Evolutionary conservation across 73 alveolate species (phyloP).

Genomic region (Durusdinium trenchii): DNA sequence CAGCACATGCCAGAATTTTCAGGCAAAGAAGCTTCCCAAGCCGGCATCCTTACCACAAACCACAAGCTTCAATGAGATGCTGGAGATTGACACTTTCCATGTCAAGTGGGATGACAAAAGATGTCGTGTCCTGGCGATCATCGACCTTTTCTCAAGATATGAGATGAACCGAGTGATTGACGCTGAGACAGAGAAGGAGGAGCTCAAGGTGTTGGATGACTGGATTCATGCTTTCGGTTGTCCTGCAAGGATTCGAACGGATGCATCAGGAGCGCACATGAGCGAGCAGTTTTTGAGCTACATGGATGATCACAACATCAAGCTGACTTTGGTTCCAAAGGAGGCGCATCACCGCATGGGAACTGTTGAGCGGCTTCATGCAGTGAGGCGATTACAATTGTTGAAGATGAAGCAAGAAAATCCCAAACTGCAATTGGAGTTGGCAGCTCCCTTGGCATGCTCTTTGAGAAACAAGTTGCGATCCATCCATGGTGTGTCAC

Average conservation of each 20-base stretch:
- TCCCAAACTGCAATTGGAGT: neutral
- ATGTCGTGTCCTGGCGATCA: neutral
- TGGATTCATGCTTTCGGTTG: conserved; percentile 1
- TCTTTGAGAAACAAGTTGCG: conserved; percentile 5
- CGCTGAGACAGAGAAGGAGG: neutral
- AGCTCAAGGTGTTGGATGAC: neutral
- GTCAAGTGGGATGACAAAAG: neutral
- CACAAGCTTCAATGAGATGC: neutral
- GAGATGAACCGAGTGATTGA: neutral
- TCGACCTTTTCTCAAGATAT: neutral
- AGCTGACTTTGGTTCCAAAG: neutral
- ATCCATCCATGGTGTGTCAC: conserved; percentile 19
- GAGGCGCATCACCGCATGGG: conserved; percentile 34
- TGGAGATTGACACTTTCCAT: conserved; percentile 8
- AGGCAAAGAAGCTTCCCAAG: too few species aligned
- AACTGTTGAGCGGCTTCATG: conserved; percentile 4
- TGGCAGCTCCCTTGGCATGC: neutral
- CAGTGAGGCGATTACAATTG: neutral
- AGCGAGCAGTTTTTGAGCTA: neutral
- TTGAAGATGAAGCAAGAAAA: neutral
- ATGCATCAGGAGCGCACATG: conserved; percentile 2
- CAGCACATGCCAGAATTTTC: too few species aligned
- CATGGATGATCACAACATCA: neutral
- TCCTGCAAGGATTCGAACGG: neutral
- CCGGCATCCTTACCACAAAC: neutral